Percentiles rank a stretch among this genome's conserved stretches.
Conservation (phyloP, 1,284 basidiomycete species). For the Ustilago trichophora region DNA sequence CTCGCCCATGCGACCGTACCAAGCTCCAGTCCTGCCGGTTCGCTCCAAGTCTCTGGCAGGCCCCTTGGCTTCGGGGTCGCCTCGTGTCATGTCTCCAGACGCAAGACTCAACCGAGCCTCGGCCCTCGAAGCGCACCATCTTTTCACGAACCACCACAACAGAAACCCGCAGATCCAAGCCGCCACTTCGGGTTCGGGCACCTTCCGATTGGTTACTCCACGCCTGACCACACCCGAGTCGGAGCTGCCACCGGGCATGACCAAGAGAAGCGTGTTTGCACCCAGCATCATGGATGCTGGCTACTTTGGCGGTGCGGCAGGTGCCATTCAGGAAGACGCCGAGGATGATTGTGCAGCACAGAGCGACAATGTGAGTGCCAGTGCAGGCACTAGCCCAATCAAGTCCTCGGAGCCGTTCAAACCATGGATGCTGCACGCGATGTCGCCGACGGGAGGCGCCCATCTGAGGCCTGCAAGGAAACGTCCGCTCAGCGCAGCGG, state of each 20-base stretch:
- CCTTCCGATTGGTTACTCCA: slow-evolving; percentile 55
- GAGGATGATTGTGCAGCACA: slow-evolving; percentile 4
- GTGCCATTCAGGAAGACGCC: slow-evolving; percentile 22
- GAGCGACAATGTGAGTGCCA: neutral
- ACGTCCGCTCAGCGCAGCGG: slow-evolving; percentile 48
- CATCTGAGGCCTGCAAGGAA: slow-evolving; percentile 31
- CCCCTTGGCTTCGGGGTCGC: slow-evolving; percentile 14
- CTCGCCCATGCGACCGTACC: slow-evolving; percentile 17
- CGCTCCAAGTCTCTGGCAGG: slow-evolving; percentile 33
- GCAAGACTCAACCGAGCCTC: slow-evolving; percentile 28
- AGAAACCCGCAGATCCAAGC: slow-evolving; percentile 52
- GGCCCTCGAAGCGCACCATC: slow-evolving; percentile 37
- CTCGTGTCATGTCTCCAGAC: slow-evolving; percentile 20
- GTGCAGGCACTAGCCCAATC: slow-evolving; percentile 3
- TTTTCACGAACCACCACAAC: slow-evolving; percentile 28
- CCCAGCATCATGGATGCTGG: slow-evolving; percentile 38
- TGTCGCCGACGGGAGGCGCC: slow-evolving; percentile 24
- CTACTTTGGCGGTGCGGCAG: slow-evolving; percentile 42
- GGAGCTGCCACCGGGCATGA: slow-evolving; percentile 28
- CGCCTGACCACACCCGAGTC: slow-evolving; percentile 53
- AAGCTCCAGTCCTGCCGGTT: slow-evolving; percentile 18
- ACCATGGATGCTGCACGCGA: slow-evolving; percentile 45
- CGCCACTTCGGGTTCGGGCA: slow-evolving; percentile 56
- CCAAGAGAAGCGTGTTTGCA: slow-evolving; percentile 9
- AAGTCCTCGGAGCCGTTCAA: slow-evolving; percentile 33